Percentiles rank a stretch among this genome's conserved stretches.
phyloP scores from a whole-genome alignment of 371 early-diverging fungal species.

The Apophysomyces elegans region DNA sequence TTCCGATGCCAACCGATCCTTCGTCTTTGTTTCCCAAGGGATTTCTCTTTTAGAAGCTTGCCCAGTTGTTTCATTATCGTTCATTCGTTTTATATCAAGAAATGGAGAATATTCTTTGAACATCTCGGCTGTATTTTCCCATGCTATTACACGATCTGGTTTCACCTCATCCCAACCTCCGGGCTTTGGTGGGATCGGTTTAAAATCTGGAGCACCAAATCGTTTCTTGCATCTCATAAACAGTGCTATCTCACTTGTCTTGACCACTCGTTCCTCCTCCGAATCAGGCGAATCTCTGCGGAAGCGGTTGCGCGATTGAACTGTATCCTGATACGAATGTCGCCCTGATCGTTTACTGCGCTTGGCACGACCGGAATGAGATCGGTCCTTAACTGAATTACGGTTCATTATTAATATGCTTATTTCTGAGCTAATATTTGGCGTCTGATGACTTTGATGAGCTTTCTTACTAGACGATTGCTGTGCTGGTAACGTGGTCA shows the following conservation, averaged over 20 bases:
- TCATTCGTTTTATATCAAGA: conserved; percentile 3
- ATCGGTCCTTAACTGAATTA: neutral
- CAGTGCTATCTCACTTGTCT: conserved; percentile 30
- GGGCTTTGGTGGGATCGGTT: conserved; percentile 28
- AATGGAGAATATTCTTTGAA: conserved; percentile 23
- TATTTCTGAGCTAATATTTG: neutral
- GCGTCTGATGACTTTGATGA: neutral
- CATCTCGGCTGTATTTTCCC: conserved; percentile 22
- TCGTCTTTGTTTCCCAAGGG: neutral
- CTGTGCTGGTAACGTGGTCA: too few species aligned
- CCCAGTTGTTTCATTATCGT: neutral
- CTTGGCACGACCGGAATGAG: neutral
- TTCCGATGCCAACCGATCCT: neutral
- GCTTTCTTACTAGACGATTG: too few species aligned
- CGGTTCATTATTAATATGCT: neutral
- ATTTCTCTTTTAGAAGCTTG: neutral
- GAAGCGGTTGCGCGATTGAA: neutral
- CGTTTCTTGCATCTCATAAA: conserved; percentile 34
- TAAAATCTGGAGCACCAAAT: conserved; percentile 19
- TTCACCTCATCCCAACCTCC: conserved; percentile 35
- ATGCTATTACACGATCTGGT: conserved; percentile 30
- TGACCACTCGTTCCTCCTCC: conserved; percentile 5
- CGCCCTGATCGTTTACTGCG: neutral
- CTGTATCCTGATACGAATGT: neutral
- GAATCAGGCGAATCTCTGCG: neutral